These are phyloP conservation scores for Dryadomyces sulphureus DNA, from an alignment of 2,329 filamentous ascomycete genomes.

Conservation along the genomic window DNA sequence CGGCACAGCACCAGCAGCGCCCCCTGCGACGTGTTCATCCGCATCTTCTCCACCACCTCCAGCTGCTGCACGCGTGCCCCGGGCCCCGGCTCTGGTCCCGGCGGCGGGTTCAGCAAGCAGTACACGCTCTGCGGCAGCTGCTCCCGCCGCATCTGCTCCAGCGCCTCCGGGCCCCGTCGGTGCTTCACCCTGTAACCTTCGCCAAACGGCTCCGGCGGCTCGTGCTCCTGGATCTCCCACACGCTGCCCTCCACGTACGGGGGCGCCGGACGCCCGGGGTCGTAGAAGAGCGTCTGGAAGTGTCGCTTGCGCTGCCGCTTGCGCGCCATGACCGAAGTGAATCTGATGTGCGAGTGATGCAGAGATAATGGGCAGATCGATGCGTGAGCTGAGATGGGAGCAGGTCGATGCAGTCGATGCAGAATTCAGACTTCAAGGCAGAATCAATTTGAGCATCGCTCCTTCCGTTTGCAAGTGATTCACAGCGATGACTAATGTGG, in stretches of 20 bases:
- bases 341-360: not conserved
- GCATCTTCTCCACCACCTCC: conserved; percentile 5
- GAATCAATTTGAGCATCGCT: no score
- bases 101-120: conserved; percentile 8
- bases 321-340: not conserved
- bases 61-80: not conserved
- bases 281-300: conserved; percentile 3
- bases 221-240: conserved; percentile 6
- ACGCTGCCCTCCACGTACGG: conserved; percentile 3
- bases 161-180: conserved; percentile 2
- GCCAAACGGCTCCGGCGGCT: conserved; percentile 6
- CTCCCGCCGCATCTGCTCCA: conserved; percentile 6
- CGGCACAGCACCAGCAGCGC: conserved; percentile 8
- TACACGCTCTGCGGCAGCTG: conserved; percentile 10
- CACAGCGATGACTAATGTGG: not conserved
- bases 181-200: conserved; percentile 7
- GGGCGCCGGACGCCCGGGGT: conserved; percentile 3
- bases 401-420: no score
- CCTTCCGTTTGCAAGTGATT: not conserved
- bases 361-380: no score
- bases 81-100: conserved; percentile 2
- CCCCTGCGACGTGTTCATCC: not conserved
- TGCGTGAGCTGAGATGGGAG: no score
- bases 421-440: no score
- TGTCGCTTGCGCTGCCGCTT: not conserved